Conservation (phyloP, 805 yeast species). For the Candida silvicultrix region DNA sequence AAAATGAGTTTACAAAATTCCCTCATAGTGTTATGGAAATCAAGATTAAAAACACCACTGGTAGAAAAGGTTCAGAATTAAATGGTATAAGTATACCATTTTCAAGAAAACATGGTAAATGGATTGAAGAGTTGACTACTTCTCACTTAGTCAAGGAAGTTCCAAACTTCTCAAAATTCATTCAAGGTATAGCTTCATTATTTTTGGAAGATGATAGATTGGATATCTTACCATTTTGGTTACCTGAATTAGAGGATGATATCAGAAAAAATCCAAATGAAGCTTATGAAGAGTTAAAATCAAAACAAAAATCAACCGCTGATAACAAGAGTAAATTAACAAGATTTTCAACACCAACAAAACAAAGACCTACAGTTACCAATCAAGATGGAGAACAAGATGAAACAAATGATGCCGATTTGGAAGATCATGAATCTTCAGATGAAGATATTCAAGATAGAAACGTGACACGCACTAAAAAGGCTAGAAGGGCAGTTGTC, state of each 20-base stretch:
- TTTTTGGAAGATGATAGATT: conserved; percentile 87
- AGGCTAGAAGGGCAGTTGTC: conserved; percentile 17
- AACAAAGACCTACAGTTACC: neutral
- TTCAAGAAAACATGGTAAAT: conserved; percentile 48
- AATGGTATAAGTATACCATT: conserved; percentile 30
- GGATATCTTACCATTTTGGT: conserved; percentile 91
- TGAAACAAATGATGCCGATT: conserved; percentile 32
- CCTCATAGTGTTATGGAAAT: conserved; percentile 89
- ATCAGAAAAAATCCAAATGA: conserved; percentile 74
- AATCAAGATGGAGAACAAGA: conserved; percentile 2
- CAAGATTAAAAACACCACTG: conserved; percentile 47
- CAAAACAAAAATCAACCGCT: conserved; percentile 41
- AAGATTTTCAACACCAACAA: conserved; percentile 14
- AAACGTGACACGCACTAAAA: conserved; percentile 18
- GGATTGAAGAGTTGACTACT: conserved; percentile 84
- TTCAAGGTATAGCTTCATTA: conserved; percentile 87
- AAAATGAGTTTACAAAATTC: conserved; percentile 79
- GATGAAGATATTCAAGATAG: conserved; percentile 25
- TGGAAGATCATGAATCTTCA: conserved; percentile 54
- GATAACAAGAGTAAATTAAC: conserved; percentile 32
- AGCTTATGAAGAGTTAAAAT: conserved; percentile 62
- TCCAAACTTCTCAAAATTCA: conserved; percentile 86
- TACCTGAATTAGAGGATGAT: conserved; percentile 80
- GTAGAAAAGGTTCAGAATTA: conserved; percentile 26
- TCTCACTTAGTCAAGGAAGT: conserved; percentile 87